These are phyloP conservation scores for Sarocladium strictum DNA, from an alignment of 2,329 filamentous ascomycete genomes.

Conservation along the genomic window DNA sequence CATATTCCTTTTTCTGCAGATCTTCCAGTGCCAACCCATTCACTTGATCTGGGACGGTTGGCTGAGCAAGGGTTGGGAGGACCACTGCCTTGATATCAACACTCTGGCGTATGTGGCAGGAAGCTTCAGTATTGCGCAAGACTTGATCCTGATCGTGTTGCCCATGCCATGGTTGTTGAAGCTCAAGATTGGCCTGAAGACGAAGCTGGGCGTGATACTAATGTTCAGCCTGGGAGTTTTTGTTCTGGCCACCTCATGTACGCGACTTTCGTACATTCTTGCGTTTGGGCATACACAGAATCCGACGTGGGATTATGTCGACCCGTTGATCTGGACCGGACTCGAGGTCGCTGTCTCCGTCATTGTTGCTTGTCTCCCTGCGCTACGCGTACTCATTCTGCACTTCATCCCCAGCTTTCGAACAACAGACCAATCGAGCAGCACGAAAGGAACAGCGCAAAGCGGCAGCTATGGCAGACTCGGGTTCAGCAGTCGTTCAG, in stretches of 20 bases:
- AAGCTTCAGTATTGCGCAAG: constrained; percentile 39
- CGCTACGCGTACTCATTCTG: constrained; percentile 26
- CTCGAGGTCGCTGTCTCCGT: constrained; percentile 36
- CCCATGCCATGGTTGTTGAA: constrained; percentile 34
- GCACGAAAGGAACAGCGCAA: not conserved
- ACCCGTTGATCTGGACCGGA: constrained; percentile 36
- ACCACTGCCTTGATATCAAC: constrained; percentile 17
- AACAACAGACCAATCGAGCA: not conserved
- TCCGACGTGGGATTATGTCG: constrained; percentile 35
- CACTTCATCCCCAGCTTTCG: constrained; percentile 10
- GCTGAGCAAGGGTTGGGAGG: constrained; percentile 10
- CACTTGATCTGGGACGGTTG: constrained; percentile 27
- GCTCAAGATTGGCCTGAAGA: constrained; percentile 32
- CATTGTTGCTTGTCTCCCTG: constrained; percentile 34
- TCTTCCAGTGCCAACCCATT: constrained; percentile 35
- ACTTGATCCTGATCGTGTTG: constrained; percentile 36
- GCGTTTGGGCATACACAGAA: constrained; percentile 27
- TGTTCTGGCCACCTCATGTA: constrained; percentile 28
- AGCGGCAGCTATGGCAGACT: constrained; percentile 8
- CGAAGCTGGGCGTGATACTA: constrained; percentile 35
- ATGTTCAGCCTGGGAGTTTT: constrained; percentile 41
- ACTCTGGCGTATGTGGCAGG: constrained; percentile 35
- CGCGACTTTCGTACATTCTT: constrained; percentile 29
- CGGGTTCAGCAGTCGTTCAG: constrained; percentile 2
- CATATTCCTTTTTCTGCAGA: constrained; percentile 28